Percentiles rank a stretch among this genome's conserved stretches.
These are phyloP conservation scores for Colletotrichum sidae DNA, from an alignment of 2,329 filamentous ascomycete genomes.

Conservation along the genomic window DNA sequence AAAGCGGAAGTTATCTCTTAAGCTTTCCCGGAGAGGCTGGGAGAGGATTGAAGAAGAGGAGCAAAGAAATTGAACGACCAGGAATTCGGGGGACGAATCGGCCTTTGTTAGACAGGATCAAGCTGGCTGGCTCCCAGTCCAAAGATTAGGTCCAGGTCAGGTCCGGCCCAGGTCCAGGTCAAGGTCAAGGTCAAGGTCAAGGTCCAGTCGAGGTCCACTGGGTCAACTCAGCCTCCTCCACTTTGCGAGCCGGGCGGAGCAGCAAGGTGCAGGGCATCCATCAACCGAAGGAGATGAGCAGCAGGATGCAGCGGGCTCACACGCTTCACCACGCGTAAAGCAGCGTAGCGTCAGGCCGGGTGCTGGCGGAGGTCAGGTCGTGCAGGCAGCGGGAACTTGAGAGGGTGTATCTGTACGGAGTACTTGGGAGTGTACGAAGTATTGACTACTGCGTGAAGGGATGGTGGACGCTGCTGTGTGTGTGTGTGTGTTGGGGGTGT, in stretches of 20 bases:
- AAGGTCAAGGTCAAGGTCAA: too few species aligned
- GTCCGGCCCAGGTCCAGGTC: constrained; percentile 9
- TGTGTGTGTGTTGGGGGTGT: too few species aligned
- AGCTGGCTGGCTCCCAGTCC: neutral
- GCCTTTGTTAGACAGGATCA: constrained; percentile 37
- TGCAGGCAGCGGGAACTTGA: constrained; percentile 19
- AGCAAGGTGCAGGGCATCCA: constrained; percentile 7
- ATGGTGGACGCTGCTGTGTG: too few species aligned
- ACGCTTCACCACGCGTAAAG: constrained; percentile 32
- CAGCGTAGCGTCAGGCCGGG: constrained; percentile 9
- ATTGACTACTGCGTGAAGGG: neutral
- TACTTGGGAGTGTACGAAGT: too few species aligned
- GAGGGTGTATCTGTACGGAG: neutral
- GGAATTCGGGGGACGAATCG: constrained; percentile 34
- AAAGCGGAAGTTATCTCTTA: too few species aligned
- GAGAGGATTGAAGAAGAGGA: constrained; percentile 19
- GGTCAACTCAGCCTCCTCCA: constrained; percentile 37
- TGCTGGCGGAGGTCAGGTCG: neutral
- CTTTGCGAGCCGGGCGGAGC: constrained; percentile 22
- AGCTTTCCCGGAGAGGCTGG: constrained; percentile 23
- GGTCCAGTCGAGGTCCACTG: constrained; percentile 17
- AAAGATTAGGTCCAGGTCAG: too few species aligned
- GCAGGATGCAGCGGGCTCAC: constrained; percentile 24
- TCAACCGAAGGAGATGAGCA: neutral
- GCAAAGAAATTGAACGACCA: neutral